Evolutionary conservation across 192 early-diverging fungal genomes (phyloP).

Genomic region (Cladochytrium replicatum): DNA sequence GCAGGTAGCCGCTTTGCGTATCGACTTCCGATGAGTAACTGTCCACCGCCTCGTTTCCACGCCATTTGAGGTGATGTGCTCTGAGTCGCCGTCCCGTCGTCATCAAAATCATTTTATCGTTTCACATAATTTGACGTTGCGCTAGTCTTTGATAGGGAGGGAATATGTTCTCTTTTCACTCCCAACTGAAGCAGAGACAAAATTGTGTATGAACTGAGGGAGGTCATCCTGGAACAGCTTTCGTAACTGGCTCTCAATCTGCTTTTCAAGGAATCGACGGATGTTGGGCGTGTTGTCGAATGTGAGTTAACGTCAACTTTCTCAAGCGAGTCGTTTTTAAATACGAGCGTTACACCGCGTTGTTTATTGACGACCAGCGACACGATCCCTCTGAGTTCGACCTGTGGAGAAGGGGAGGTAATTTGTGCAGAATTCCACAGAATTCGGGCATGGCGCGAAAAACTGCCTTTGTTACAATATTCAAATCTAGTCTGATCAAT

Average conservation of each 20-base stretch:
- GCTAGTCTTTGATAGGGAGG: too few species aligned
- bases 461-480: constrained; percentile 79
- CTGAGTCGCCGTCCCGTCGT: too few species aligned
- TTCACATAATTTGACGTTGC: too few species aligned
- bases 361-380: constrained; percentile 89
- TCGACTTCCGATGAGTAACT: too few species aligned
- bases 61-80: constrained; percentile 40
- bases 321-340: constrained; percentile 95
- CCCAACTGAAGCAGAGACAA: constrained; percentile 71
- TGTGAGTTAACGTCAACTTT: constrained; percentile 87
- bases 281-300: constrained; percentile 91
- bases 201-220: constrained; percentile 87
- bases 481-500: constrained; percentile 84
- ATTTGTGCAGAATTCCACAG: constrained; percentile 4
- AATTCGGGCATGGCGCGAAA: too few species aligned
- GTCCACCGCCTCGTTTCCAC: constrained; percentile 27
- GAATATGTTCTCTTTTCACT: too few species aligned
- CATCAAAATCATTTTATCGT: too few species aligned
- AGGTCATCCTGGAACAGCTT: constrained; percentile 91
- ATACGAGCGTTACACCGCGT: constrained; percentile 90
- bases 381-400: constrained; percentile 82
- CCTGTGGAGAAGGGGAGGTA: constrained; percentile 60
- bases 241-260: constrained; percentile 82
- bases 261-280: constrained; percentile 71
- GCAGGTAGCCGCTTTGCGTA: constrained; percentile 15